Conservation (phyloP, 2,329 filamentous ascomycete species). For the Fusarium armeniacum region DNA sequence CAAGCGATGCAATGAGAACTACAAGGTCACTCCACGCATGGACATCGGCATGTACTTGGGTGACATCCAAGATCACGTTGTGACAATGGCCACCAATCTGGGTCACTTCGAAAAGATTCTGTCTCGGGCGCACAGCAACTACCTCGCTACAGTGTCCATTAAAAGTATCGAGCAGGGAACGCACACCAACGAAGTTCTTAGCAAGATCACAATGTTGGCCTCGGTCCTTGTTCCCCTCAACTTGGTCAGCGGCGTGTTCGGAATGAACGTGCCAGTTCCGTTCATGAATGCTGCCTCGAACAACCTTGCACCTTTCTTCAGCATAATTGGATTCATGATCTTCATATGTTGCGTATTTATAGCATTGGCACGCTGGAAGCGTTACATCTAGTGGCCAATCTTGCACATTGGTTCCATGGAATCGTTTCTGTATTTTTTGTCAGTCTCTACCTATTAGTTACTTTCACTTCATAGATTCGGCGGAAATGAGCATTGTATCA, state of each 20-base stretch:
- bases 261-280: conserved; percentile 87
- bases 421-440: conserved; percentile 6
- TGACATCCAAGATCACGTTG: conserved; percentile 98
- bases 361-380: conserved; percentile 60
- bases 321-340: conserved; percentile 61
- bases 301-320: conserved; percentile 59
- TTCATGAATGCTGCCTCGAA: conserved; percentile 64
- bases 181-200: conserved; percentile 87
- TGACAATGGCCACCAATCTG: conserved; percentile 98
- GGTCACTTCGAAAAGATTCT: conserved; percentile 98
- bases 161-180: conserved; percentile 92
- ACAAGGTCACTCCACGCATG: conserved; percentile 92
- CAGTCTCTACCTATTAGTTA: conserved; percentile 22
- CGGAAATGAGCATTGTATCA: conserved; percentile 16
- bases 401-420: conserved; percentile 1
- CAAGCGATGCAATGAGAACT: conserved; percentile 98
- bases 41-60: conserved; percentile 97
- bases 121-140: conserved; percentile 93
- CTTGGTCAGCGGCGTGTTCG: conserved; percentile 87
- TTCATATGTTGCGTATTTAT: conserved; percentile 65
- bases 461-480: conserved; percentile 38
- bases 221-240: conserved; percentile 98
- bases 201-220: conserved; percentile 94
- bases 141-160: conserved; percentile 93
- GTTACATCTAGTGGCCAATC: conserved; percentile 62